A percentile compares a stretch with the other conserved stretches of the same genome.
These are phyloP conservation scores for Neostapfia colusana DNA, from an alignment of 176 grass and related monocot genomes.

Conservation along the genomic window DNA sequence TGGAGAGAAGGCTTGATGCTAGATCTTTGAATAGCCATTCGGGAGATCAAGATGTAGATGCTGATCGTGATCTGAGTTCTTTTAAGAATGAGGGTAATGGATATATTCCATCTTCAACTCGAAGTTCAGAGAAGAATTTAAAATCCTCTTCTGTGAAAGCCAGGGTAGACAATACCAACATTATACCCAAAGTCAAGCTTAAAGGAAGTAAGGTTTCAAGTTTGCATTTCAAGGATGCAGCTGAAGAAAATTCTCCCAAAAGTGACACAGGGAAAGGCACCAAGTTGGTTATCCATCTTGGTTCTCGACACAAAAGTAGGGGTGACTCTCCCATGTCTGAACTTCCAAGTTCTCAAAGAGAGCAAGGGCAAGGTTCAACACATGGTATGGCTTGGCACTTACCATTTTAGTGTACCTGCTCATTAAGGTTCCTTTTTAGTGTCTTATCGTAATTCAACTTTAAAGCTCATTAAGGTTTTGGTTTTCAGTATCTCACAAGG, in stretches of 20 bases:
- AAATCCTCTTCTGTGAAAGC: conserved; percentile 42
- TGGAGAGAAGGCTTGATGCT: conserved; percentile 56
- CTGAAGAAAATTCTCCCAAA: conserved; percentile 58
- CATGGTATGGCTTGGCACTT: conserved; percentile 61
- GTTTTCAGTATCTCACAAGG: neutral
- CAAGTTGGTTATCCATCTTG: conserved; percentile 92
- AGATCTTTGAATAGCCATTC: conserved; percentile 55
- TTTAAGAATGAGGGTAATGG: conserved; percentile 46
- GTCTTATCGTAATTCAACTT: neutral
- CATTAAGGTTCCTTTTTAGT: neutral
- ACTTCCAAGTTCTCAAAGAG: conserved; percentile 73
- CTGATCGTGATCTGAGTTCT: conserved; percentile 43
- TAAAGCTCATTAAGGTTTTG: neutral
- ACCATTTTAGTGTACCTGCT: conserved; percentile 33
- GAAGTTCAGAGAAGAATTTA: conserved; percentile 45
- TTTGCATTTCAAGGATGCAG: conserved; percentile 65
- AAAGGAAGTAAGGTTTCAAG: conserved; percentile 59
- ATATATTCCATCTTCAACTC: conserved; percentile 49
- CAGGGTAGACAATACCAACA: conserved; percentile 32
- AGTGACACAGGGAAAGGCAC: conserved; percentile 71
- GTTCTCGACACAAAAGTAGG: conserved; percentile 75
- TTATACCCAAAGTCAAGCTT: conserved; percentile 69
- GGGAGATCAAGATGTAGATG: conserved; percentile 53
- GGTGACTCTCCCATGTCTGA: conserved; percentile 79
- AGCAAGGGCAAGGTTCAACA: conserved; percentile 57